These are phyloP conservation scores for Spergularia marina DNA, from an alignment of 148 eudicot genomes.

Conservation along the genomic window DNA sequence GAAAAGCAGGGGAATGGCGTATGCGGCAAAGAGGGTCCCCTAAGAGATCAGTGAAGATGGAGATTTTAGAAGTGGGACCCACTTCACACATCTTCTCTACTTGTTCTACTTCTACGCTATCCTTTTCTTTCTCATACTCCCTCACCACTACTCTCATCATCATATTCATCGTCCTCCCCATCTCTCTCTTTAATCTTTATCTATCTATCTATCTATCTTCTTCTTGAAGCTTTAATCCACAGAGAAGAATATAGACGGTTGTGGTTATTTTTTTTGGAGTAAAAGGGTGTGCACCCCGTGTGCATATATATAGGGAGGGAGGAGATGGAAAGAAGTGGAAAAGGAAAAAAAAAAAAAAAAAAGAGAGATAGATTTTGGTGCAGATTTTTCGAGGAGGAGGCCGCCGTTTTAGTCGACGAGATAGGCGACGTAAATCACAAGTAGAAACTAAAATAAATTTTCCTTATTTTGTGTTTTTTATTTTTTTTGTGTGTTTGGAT, in stretches of 20 bases:
- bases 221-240: too few relatives aligned
- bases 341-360: not conserved
- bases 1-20: slow-evolving; percentile 83
- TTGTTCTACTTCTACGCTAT: slow-evolving; percentile 52
- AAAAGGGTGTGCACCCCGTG: not conserved
- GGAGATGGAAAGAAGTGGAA: not conserved
- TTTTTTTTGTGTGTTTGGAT: not conserved
- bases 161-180: slow-evolving; percentile 18
- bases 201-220: not conserved
- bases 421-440: not conserved
- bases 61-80: slow-evolving; percentile 61
- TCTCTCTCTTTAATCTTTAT: not conserved
- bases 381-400: slow-evolving; percentile 5
- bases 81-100: slow-evolving; percentile 82
- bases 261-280: not conserved
- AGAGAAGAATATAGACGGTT: too few relatives aligned
- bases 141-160: slow-evolving; percentile 47
- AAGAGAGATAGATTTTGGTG: not conserved
- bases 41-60: slow-evolving; percentile 73
- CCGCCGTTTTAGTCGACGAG: not conserved
- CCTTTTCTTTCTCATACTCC: slow-evolving; percentile 46
- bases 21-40: slow-evolving; percentile 94
- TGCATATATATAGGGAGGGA: not conserved
- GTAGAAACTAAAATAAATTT: not conserved
- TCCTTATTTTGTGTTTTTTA: not conserved